Conservation (phyloP, 176 grass and related monocot species). For the Musa beccarii region DNA sequence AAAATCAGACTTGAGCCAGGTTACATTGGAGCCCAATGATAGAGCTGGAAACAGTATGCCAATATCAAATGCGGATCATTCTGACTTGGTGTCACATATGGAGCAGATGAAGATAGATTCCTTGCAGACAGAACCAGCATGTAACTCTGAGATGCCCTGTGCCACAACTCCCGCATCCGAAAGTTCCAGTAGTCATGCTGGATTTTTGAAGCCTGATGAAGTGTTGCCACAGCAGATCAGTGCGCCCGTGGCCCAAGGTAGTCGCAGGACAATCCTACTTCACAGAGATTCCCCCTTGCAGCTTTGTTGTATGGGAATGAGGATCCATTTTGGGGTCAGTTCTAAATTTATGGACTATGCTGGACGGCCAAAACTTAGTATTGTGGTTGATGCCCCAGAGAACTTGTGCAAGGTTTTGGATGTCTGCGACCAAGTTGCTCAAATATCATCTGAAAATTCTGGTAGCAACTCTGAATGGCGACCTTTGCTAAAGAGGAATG, state of each 20-base stretch:
- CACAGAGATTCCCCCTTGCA: constrained; percentile 47
- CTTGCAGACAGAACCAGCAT: not conserved
- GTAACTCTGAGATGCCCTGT: constrained; percentile 2
- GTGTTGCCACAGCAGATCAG: constrained; percentile 51
- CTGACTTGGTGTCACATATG: constrained; percentile 43
- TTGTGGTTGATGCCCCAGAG: constrained; percentile 55
- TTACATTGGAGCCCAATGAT: constrained; percentile 20
- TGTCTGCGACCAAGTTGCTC: constrained; percentile 57
- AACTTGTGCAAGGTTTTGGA: constrained; percentile 57
- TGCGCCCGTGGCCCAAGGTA: constrained; percentile 36
- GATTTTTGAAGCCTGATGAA: constrained; percentile 50
- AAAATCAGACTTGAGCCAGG: constrained; percentile 15
- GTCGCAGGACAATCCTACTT: constrained; percentile 31
- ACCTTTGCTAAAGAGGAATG: constrained; percentile 53
- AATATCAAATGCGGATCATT: constrained; percentile 22
- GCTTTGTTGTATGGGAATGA: constrained; percentile 47
- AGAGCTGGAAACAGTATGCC: constrained; percentile 11
- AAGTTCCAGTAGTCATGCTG: constrained; percentile 44
- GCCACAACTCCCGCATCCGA: constrained; percentile 23
- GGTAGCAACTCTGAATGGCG: constrained; percentile 88
- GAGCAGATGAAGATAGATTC: constrained; percentile 55
- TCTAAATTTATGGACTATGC: constrained; percentile 60
- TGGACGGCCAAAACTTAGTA: constrained; percentile 63
- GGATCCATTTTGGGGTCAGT: constrained; percentile 50
- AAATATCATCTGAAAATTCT: constrained; percentile 36